Percentiles rank a stretch among this genome's conserved stretches.
Evolutionary conservation across 1,284 basidiomycete genomes (phyloP).

Genomic region (Naganishia cerealis): DNA sequence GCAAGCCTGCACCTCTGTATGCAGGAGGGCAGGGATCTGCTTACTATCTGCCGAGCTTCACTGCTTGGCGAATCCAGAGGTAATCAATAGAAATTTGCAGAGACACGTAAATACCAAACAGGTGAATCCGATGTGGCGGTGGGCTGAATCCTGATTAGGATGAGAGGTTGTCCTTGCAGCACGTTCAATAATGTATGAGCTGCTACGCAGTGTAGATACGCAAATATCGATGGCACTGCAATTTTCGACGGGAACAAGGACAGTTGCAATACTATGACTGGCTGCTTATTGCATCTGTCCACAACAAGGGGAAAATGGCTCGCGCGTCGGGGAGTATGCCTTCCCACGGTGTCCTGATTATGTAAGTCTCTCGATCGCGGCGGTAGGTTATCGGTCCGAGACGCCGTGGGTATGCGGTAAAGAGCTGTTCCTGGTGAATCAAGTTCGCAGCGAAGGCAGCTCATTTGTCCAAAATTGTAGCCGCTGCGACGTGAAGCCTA

Average conservation of each 20-base stretch:
- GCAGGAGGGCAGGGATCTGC: not conserved
- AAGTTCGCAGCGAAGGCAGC: too few relatives aligned
- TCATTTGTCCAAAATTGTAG: not conserved
- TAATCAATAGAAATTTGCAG: constrained; percentile 18
- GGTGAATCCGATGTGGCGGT: not conserved
- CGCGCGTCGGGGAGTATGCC: not conserved
- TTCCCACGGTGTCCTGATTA: not conserved
- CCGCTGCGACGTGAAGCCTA: too few relatives aligned
- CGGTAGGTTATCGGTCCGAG: not conserved
- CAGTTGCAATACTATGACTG: constrained; percentile 3
- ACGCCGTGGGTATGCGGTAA: constrained; percentile 2
- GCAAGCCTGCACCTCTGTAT: not conserved
- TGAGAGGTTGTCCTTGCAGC: not conserved
- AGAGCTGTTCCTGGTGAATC: not conserved
- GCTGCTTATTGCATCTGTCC: not conserved
- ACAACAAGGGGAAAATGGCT: constrained; percentile 1
- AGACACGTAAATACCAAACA: constrained; percentile 7
- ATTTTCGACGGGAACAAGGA: not conserved
- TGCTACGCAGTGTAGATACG: not conserved
- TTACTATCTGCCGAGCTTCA: not conserved
- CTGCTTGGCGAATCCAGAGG: not conserved
- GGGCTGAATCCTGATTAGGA: constrained; percentile 7
- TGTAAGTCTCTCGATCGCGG: not conserved
- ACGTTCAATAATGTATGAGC: not conserved
- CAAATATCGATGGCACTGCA: not conserved